Percentiles rank a stretch among this genome's conserved stretches.
Conservation (phyloP, 2,329 filamentous ascomycete genomes). For the Neopestalotiopsis clavispora region DNA sequence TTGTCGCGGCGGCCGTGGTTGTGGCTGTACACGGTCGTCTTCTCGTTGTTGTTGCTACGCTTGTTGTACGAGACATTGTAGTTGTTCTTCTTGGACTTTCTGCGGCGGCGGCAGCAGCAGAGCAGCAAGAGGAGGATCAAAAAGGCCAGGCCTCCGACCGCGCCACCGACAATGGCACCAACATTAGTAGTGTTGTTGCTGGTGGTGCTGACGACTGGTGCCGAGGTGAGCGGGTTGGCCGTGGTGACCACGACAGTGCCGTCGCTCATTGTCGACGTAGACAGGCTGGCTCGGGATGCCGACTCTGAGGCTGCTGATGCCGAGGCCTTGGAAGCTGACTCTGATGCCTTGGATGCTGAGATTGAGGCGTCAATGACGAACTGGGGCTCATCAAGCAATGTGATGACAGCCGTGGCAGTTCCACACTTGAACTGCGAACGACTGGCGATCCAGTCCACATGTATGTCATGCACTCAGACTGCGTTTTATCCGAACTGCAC, state of each 20-base stretch:
- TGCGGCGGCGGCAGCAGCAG: conserved; percentile 6
- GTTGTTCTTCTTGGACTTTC: conserved; percentile 9
- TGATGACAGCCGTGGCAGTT: conserved; percentile 30
- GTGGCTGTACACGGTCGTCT: neutral
- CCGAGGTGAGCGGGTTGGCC: neutral
- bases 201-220: neutral
- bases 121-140: conserved; percentile 1
- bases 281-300: neutral
- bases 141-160: neutral
- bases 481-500: conserved; percentile 21
- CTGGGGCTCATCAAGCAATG: conserved; percentile 41
- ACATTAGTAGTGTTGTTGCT: conserved; percentile 5
- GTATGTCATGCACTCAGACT: conserved; percentile 41
- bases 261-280: neutral
- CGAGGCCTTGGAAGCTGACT: conserved; percentile 5
- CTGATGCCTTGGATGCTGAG: conserved; percentile 22
- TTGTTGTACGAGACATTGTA: conserved; percentile 12
- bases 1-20: neutral
- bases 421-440: conserved; percentile 44
- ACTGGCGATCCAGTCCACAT: conserved; percentile 40
- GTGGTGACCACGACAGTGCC: neutral
- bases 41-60: conserved; percentile 10
- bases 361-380: conserved; percentile 37
- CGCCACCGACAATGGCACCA: neutral
- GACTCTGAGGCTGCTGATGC: conserved; percentile 15